Evolutionary conservation across 768 basidiomycete genomes (phyloP).

Genomic region (Agrocybe chaxingu): DNA sequence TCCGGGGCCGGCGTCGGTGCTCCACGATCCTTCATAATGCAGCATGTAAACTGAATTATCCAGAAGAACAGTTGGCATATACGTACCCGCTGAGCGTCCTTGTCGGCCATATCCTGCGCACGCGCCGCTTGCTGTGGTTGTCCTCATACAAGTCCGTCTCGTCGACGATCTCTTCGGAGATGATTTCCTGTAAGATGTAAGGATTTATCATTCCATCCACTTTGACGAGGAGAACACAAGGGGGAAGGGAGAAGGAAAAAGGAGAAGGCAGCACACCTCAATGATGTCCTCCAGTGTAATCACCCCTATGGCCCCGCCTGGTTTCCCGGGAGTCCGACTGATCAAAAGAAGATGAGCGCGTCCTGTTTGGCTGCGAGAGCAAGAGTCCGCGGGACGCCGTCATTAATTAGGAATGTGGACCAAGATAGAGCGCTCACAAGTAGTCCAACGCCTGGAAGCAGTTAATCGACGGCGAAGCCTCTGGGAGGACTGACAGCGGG

Average conservation of each 20-base stretch:
- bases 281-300: slow-evolving; percentile 87
- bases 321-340: slow-evolving; percentile 75
- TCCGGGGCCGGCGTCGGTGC: slow-evolving; percentile 6
- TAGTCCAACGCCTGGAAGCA: slow-evolving; percentile 95
- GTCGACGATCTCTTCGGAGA: slow-evolving; percentile 93
- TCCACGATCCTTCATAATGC: slow-evolving; percentile 16
- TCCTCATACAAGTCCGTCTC: slow-evolving; percentile 91
- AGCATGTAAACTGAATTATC: background rate
- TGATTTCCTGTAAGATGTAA: slow-evolving; percentile 67
- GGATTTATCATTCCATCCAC: background rate
- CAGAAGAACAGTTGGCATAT: background rate
- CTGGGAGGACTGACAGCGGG: slow-evolving; percentile 80
- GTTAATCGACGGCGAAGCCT: slow-evolving; percentile 84
- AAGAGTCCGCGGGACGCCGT: background rate
- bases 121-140: slow-evolving; percentile 75
- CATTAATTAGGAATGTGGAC: background rate
- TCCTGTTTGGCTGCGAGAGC: slow-evolving; percentile 73
- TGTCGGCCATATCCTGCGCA: slow-evolving; percentile 67
- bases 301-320: slow-evolving; percentile 86
- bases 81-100: slow-evolving; percentile 76
- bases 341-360: slow-evolving; percentile 89
- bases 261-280: slow-evolving; percentile 42
- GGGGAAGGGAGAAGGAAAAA: background rate
- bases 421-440: slow-evolving; percentile 50
- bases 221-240: background rate